These are phyloP conservation scores for Pseudoturritis turrita DNA, from an alignment of 345 rosid genomes.

Conservation along the genomic window DNA sequence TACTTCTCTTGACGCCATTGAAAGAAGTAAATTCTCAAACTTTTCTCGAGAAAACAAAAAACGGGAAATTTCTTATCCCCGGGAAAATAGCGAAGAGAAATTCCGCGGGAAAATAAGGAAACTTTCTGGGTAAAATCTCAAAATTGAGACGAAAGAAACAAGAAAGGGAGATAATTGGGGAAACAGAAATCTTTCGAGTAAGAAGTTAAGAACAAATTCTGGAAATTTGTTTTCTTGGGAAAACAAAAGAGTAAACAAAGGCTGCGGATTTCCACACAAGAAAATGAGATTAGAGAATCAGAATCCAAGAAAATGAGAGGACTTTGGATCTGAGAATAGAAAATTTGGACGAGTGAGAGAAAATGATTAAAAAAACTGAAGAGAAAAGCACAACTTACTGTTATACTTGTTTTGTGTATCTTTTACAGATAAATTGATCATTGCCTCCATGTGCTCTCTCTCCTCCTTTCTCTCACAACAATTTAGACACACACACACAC, in stretches of 20 bases:
- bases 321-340: slow-evolving; percentile 37
- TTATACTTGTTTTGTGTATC: background rate
- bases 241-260: slow-evolving; percentile 8
- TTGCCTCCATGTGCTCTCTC: slow-evolving; percentile 22
- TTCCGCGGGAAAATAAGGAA: slow-evolving; percentile 19
- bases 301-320: slow-evolving; percentile 42
- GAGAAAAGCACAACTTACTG: background rate
- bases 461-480: background rate
- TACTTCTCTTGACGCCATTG: slow-evolving; percentile 75
- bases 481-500: background rate
- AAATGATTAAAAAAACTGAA: slow-evolving; percentile 7
- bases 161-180: background rate
- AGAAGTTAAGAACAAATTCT: slow-evolving; percentile 8
- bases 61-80: background rate
- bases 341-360: background rate
- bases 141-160: slow-evolving; percentile 2
- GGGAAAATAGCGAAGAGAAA: background rate
- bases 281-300: slow-evolving; percentile 17
- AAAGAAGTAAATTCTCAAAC: slow-evolving; percentile 5
- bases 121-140: background rate
- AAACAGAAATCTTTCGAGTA: background rate
- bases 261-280: background rate
- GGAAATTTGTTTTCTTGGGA: slow-evolving; percentile 27
- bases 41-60: slow-evolving; percentile 7
- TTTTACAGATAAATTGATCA: slow-evolving; percentile 24